These are phyloP conservation scores for Trichoderma reesei DNA, from an alignment of 495 filamentous ascomycete species.

Conservation along the genomic window DNA sequence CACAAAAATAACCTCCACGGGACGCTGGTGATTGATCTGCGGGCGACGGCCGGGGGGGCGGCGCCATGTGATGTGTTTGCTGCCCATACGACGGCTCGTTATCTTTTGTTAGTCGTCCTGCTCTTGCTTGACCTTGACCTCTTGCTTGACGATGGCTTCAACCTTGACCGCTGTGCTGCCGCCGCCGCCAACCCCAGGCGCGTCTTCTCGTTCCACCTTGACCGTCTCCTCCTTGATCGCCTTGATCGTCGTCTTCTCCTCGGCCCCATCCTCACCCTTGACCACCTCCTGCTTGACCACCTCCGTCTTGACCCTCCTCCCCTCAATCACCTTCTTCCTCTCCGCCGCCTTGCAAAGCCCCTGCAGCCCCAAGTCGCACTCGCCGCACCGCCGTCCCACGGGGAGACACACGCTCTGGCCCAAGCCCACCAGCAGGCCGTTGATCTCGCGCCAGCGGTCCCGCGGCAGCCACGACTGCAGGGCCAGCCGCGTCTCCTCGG, in stretches of 20 bases:
- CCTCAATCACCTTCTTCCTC: slow-evolving; percentile 41
- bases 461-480: slow-evolving; percentile 77
- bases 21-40: neutral
- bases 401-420: slow-evolving; percentile 81
- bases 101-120: neutral
- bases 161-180: slow-evolving; percentile 25
- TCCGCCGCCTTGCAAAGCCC: slow-evolving; percentile 71
- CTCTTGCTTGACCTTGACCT: slow-evolving; percentile 14
- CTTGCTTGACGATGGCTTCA: slow-evolving; percentile 16
- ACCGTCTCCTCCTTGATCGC: slow-evolving; percentile 12
- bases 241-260: too few relatives aligned
- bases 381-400: slow-evolving; percentile 68
- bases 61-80: neutral
- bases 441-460: slow-evolving; percentile 92
- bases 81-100: neutral
- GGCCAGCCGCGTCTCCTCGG: slow-evolving; percentile 72
- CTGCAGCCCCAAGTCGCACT: slow-evolving; percentile 64
- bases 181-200: slow-evolving; percentile 20
- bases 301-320: slow-evolving; percentile 28
- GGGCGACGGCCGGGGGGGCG: neutral
- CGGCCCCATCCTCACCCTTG: too few relatives aligned
- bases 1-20: slow-evolving; percentile 1
- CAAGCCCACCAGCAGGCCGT: slow-evolving; percentile 81
- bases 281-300: slow-evolving; percentile 17
- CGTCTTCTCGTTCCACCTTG: slow-evolving; percentile 18